These are phyloP conservation scores for Trichoderma reesei DNA, from an alignment of 495 filamentous ascomycete species.

Conservation along the genomic window DNA sequence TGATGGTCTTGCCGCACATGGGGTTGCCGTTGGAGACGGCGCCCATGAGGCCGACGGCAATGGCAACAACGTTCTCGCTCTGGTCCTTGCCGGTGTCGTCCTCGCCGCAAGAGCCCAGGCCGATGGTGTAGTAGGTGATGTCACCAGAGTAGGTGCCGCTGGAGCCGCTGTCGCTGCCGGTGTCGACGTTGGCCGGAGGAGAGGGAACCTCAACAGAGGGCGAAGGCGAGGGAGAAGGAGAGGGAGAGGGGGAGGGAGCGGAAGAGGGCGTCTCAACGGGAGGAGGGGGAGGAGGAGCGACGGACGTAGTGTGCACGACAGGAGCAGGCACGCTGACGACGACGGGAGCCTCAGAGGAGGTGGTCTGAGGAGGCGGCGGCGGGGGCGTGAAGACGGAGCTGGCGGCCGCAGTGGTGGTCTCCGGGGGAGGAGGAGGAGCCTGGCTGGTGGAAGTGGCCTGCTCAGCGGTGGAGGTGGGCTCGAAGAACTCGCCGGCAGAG, in stretches of 20 bases:
- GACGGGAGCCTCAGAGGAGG: constrained; percentile 7
- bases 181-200: constrained; percentile 7
- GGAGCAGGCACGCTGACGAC: constrained; percentile 8
- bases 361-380: constrained; percentile 14
- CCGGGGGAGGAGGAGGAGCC: constrained; percentile 11
- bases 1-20: constrained; percentile 58
- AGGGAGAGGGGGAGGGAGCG: constrained; percentile 3
- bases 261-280: constrained; percentile 13
- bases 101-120: constrained; percentile 36
- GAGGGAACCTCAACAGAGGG: not conserved
- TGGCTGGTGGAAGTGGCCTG: constrained; percentile 10
- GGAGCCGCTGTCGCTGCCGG: constrained; percentile 15
- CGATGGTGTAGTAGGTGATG: constrained; percentile 38
- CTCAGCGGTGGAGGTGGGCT: constrained; percentile 13
- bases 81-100: constrained; percentile 31
- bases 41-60: constrained; percentile 32
- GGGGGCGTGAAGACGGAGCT: constrained; percentile 14
- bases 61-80: constrained; percentile 34
- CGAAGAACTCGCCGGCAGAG: constrained; percentile 28
- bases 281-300: constrained; percentile 12
- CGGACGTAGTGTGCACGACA: not conserved
- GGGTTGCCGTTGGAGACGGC: constrained; percentile 43
- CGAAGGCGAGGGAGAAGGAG: not conserved
- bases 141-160: constrained; percentile 25
- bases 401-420: constrained; percentile 13